These are phyloP conservation scores for Inosperma sp. DNA, from an alignment of 768 basidiomycete genomes.

Conservation along the genomic window DNA sequence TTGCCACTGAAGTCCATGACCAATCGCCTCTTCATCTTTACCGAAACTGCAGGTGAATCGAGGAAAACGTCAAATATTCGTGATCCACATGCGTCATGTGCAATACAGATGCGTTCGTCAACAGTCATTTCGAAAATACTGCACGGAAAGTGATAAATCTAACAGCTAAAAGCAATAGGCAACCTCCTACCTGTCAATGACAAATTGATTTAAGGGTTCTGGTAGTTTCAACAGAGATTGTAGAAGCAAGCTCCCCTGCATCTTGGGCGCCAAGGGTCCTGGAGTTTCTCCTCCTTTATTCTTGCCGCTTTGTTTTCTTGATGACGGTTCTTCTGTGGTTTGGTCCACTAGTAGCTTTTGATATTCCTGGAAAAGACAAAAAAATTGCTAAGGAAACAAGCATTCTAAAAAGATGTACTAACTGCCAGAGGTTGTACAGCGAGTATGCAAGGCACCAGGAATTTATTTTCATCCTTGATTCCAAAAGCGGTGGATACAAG, in stretches of 20 bases:
- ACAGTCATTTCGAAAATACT: constrained; percentile 58
- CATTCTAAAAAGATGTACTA: constrained; percentile 12
- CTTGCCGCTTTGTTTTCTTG: constrained; percentile 16
- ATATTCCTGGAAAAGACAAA: constrained; percentile 24
- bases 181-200: constrained; percentile 58
- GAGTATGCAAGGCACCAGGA: constrained; percentile 67
- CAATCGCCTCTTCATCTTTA: constrained; percentile 64
- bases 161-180: neutral
- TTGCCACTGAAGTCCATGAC: constrained; percentile 73
- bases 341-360: constrained; percentile 12
- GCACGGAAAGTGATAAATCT: constrained; percentile 7
- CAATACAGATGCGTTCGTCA: constrained; percentile 51
- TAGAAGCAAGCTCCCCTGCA: constrained; percentile 81
- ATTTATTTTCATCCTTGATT: constrained; percentile 41
- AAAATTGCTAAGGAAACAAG: neutral
- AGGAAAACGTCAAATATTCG: constrained; percentile 78
- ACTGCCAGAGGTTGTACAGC: constrained; percentile 49
- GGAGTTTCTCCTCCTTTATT: constrained; percentile 14
- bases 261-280: constrained; percentile 56
- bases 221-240: constrained; percentile 75
- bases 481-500: constrained; percentile 58
- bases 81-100: constrained; percentile 58
- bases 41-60: constrained; percentile 59
- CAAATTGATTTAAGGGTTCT: constrained; percentile 59
- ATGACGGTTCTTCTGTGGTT: constrained; percentile 9